Evolutionary conservation across 169 alveolate species (phyloP).

Genomic region (Hepatocystis sp.): DNA sequence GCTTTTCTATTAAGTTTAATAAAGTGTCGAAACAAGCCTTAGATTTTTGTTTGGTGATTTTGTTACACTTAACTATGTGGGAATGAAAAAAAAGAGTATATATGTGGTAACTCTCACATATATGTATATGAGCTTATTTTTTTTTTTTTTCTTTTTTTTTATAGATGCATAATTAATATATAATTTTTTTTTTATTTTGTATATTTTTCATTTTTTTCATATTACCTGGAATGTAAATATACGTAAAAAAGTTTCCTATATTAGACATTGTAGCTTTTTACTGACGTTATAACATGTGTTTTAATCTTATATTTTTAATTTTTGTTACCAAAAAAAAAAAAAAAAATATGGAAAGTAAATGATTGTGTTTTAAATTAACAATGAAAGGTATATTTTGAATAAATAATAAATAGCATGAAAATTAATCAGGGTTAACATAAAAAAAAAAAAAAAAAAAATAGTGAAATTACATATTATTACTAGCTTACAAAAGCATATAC

Average conservation of each 20-base stretch:
- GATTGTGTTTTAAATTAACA: no score
- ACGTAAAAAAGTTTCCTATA: constrained; percentile 2
- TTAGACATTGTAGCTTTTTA: constrained; percentile 5
- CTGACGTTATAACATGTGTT: not conserved
- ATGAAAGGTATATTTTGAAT: no score
- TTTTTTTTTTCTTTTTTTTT: constrained; percentile 1
- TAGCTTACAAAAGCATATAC: no score
- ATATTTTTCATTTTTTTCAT: not conserved
- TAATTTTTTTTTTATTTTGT: no score
- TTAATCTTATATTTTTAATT: not conserved
- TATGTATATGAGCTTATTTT: not conserved
- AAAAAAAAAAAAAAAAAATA: no score
- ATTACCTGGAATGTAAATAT: constrained; percentile 46
- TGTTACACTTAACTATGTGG: constrained; percentile 30
- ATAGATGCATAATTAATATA: not conserved
- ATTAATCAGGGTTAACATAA: no score
- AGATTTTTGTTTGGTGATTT: constrained; percentile 6
- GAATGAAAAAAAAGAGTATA: not conserved
- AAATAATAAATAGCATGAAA: no score
- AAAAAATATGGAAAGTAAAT: constrained; percentile 1
- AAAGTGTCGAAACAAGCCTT: constrained; percentile 18
- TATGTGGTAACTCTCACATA: not conserved
- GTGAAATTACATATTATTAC: no score
- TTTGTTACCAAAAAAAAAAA: not conserved
- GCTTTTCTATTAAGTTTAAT: constrained; percentile 31